Evolutionary conservation across 1,139 yeast species (phyloP).

Genomic region (Yamadazyma epiphylla): DNA sequence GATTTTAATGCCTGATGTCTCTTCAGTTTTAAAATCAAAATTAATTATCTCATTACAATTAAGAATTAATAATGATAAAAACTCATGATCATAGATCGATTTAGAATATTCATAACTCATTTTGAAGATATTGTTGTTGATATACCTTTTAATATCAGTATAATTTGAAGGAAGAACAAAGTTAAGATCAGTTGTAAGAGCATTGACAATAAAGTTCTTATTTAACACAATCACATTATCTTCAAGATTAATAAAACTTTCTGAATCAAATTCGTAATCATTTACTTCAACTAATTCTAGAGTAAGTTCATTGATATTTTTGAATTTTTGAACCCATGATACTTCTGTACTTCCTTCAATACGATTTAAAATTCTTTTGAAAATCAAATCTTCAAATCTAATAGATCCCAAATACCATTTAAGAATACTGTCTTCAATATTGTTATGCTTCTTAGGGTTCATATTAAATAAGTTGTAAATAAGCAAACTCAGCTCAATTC

Average conservation of each 20-base stretch:
- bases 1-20: slow-evolving; percentile 18
- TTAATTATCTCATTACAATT: slow-evolving; percentile 61
- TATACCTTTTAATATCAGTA: slow-evolving; percentile 6
- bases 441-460: slow-evolving; percentile 48
- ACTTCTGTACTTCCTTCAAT: slow-evolving; percentile 51
- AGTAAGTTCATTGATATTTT: slow-evolving; percentile 42
- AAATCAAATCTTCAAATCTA: slow-evolving; percentile 55
- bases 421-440: slow-evolving; percentile 38
- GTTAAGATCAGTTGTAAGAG: slow-evolving; percentile 5
- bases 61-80: slow-evolving; percentile 51
- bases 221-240: slow-evolving; percentile 51
- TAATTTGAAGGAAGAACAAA: slow-evolving; percentile 8
- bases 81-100: slow-evolving; percentile 56
- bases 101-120: slow-evolving; percentile 15
- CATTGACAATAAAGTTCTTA: slow-evolving; percentile 46
- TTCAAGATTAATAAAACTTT: too few species aligned
- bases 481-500: slow-evolving; percentile 42
- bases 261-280: not conserved
- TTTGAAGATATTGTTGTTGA: slow-evolving; percentile 10
- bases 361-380: slow-evolving; percentile 50
- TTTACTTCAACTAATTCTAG: slow-evolving; percentile 3
- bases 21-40: slow-evolving; percentile 17
- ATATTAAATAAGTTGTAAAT: slow-evolving; percentile 39
- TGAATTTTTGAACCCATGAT: slow-evolving; percentile 59
- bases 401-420: slow-evolving; percentile 60